Percentiles rank a stretch among this genome's conserved stretches.
Evolutionary conservation across 2,329 filamentous ascomycete genomes (phyloP).

Genomic region (Fonsecaea pugnacius): DNA sequence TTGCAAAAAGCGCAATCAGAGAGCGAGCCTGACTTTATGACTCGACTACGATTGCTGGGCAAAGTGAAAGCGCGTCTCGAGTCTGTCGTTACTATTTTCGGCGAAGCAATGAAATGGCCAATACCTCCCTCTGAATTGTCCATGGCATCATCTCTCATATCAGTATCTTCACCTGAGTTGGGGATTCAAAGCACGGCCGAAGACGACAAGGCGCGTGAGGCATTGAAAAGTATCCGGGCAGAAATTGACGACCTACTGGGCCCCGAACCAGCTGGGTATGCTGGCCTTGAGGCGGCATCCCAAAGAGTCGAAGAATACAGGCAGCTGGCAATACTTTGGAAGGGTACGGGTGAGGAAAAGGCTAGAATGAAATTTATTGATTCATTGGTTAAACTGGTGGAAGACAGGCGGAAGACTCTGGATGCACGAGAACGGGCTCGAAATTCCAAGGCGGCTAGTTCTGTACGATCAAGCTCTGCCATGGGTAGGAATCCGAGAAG

Average conservation of each 20-base stretch:
- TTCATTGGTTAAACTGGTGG: conserved; percentile 76
- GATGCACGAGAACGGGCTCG: conserved; percentile 41
- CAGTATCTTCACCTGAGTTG: conserved; percentile 82
- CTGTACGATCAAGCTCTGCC: conserved; percentile 30
- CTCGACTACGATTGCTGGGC: conserved; percentile 78
- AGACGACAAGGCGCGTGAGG: conserved; percentile 84
- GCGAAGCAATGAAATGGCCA: conserved; percentile 93
- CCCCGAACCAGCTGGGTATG: conserved; percentile 61
- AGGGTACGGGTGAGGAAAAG: conserved; percentile 93
- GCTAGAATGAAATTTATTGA: conserved; percentile 82
- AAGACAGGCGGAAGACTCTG: conserved; percentile 65
- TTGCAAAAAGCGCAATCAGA: conserved; percentile 16
- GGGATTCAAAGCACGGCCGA: conserved; percentile 68
- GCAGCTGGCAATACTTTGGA: conserved; percentile 80
- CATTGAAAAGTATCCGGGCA: conserved; percentile 69
- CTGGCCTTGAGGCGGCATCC: conserved; percentile 74
- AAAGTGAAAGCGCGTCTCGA: conserved; percentile 84
- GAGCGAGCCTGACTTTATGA: conserved; percentile 69
- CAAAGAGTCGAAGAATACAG: conserved; percentile 77
- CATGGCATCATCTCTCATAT: conserved; percentile 82
- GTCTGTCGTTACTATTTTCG: conserved; percentile 86
- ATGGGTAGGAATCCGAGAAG: conserved; percentile 40
- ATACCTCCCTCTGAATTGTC: conserved; percentile 86
- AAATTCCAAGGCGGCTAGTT: conserved; percentile 53
- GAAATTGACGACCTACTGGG: conserved; percentile 73